Evolutionary conservation across 306 rosid species (phyloP).

Genomic region (Malus fusca): DNA sequence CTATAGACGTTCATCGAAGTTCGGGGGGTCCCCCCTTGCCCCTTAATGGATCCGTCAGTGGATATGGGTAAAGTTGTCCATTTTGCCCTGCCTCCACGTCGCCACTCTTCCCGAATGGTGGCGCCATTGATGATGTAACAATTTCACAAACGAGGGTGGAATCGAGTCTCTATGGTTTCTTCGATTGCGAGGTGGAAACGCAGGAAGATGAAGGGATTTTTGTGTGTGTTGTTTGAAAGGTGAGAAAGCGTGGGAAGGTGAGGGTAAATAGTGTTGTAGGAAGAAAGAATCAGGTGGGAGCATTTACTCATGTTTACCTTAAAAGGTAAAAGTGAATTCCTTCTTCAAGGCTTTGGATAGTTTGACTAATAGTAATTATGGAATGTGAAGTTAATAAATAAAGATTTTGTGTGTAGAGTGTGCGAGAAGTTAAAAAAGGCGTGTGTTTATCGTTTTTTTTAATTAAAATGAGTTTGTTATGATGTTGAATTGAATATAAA

Average conservation of each 20-base stretch:
- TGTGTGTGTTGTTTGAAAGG: conserved; percentile 4
- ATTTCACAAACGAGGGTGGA: not conserved
- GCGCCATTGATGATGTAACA: not conserved
- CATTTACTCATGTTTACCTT: too few relatives aligned
- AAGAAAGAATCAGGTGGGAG: not conserved
- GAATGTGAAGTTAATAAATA: not conserved
- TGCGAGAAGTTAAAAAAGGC: too few relatives aligned
- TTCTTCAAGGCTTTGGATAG: not conserved
- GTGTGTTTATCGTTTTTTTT: too few relatives aligned
- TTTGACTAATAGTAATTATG: not conserved
- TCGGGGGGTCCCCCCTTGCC: too few relatives aligned
- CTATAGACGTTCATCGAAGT: too few relatives aligned
- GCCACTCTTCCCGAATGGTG: not conserved
- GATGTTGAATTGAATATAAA: too few relatives aligned
- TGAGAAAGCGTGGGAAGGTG: not conserved
- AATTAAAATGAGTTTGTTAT: too few relatives aligned
- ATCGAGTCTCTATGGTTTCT: not conserved
- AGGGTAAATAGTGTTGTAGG: not conserved
- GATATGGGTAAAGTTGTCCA: conserved; percentile 10
- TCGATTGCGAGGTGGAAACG: not conserved
- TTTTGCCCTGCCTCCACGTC: conserved; percentile 11
- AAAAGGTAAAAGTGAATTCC: not conserved
- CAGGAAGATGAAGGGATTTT: not conserved
- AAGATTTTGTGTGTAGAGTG: not conserved
- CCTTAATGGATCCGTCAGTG: too few relatives aligned